Conservation (phyloP, 2,329 filamentous ascomycete genomes). For the Fusarium hostae region DNA sequence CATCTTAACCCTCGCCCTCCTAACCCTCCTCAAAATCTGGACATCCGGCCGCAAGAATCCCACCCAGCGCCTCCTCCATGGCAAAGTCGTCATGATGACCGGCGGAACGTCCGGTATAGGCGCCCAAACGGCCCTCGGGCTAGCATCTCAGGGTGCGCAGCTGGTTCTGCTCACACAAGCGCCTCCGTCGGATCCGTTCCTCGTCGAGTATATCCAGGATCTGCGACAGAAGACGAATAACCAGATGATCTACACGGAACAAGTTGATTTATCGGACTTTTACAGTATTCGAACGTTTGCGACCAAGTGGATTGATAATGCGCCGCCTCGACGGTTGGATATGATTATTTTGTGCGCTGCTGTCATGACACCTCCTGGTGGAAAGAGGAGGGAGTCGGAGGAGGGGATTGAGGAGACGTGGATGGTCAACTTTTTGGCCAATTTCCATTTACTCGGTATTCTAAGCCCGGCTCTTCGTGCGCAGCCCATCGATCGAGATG, state of each 20-base stretch:
- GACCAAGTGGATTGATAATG: constrained; percentile 97
- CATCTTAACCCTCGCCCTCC: constrained; percentile 49
- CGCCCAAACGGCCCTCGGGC: constrained; percentile 75
- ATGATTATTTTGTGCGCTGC: constrained; percentile 91
- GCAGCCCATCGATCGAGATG: constrained; percentile 93
- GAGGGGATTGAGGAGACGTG: constrained; percentile 91
- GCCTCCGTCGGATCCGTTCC: constrained; percentile 83
- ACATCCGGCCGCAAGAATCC: constrained; percentile 79
- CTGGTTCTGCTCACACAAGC: constrained; percentile 89
- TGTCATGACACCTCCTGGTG: constrained; percentile 76
- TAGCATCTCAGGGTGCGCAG: constrained; percentile 87
- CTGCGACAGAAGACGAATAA: constrained; percentile 81
- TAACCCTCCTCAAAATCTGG: constrained; percentile 74
- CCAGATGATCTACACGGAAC: constrained; percentile 92
- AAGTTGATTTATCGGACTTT: constrained; percentile 89
- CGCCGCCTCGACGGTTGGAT: constrained; percentile 87
- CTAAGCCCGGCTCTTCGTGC: constrained; percentile 89
- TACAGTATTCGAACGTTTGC: constrained; percentile 92
- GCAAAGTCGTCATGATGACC: constrained; percentile 92
- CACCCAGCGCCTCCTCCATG: constrained; percentile 87
- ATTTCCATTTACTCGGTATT: constrained; percentile 94
- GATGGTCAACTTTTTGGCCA: constrained; percentile 95
- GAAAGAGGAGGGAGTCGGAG: constrained; percentile 68
- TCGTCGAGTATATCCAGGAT: constrained; percentile 93
- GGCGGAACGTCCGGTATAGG: constrained; percentile 95